These are phyloP conservation scores for Cryphonectria radicalis DNA, from an alignment of 2,329 filamentous ascomycete genomes.

Conservation along the genomic window DNA sequence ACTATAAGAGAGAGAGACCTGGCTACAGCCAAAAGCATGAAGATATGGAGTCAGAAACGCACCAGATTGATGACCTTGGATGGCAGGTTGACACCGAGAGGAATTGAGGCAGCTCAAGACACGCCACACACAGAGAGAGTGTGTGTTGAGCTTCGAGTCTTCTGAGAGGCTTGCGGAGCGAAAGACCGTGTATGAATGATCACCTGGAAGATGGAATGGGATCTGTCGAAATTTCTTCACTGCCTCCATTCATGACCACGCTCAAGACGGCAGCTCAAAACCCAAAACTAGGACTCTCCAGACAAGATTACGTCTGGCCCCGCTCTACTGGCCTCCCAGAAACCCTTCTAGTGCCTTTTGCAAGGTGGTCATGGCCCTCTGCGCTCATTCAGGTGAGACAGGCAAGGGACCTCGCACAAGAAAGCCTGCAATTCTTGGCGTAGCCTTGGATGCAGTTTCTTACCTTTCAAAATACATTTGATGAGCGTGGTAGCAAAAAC, in stretches of 20 bases:
- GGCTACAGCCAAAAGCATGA: not conserved
- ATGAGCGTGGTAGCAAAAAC: not conserved
- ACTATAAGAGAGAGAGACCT: not conserved
- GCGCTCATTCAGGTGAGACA: not conserved
- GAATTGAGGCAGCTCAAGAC: not conserved
- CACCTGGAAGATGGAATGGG: not conserved
- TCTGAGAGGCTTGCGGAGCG: not conserved
- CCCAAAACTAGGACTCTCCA: not conserved
- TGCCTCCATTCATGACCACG: not conserved
- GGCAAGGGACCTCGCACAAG: not conserved
- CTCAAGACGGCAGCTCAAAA: not conserved
- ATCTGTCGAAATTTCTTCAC: not conserved
- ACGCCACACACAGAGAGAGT: not conserved
- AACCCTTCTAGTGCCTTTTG: not conserved
- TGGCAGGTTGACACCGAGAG: not conserved
- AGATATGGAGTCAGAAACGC: not conserved
- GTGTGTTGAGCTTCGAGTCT: not conserved
- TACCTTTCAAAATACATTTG: not conserved
- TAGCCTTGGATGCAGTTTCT: not conserved
- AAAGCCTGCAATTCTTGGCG: not conserved
- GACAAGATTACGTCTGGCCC: not conserved
- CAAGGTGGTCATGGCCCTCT: not conserved
- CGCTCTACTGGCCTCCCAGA: not conserved
- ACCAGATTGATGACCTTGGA: not conserved
- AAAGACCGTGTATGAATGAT: not conserved